Evolutionary conservation across 352 stramenopile genomes (phyloP), one percentile per base, ranked within the genome.

Genomic region (Peronosclerospora sorghi): DNA sequence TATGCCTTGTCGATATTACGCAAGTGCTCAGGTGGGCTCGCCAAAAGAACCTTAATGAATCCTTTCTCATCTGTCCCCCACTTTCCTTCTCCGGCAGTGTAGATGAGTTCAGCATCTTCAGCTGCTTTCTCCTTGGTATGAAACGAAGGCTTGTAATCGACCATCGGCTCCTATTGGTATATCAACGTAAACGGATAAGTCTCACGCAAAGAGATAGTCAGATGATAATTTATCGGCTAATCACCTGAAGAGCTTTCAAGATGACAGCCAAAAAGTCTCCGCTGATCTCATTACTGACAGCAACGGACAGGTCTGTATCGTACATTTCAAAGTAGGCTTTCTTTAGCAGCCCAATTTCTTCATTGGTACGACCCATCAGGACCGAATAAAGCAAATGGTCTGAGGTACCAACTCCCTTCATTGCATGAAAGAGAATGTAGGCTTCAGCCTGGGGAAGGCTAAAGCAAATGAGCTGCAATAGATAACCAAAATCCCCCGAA

Each of bases 11-110:
- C 46, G 28, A 89, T 73, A 27, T 74, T 62, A 18, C 53, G 51
- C 20, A 89, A 24, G 51, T 86, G 72, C 57, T 73, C 44, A 1
- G 69, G 65, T n/a, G 73, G 72, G 40, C 68, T 84, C 8, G 68
- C 44, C 32, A 84, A 41, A 30, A 85, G 43, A 26, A 77, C 56
- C 48, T 83, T 85, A 20, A 75, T 56, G 48, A 89, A 86, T 2
- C 32, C 48, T 9, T 72, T 65, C 38, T 81, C 73, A 49, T 89
- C 73, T 32, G 73, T 89, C 41, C 73, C 73, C 69, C 70, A 86
- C 53, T 86, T 83, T 49, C 72, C 77, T 42, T 89, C 70, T 29
- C 77, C 77, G 4, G 77, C 69, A 18, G 84, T 84, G 62, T 86
- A 89, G 24, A 89, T 52, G 10, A 59, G 41, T 13, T 86, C 65